phyloP scores from a whole-genome alignment of 805 yeast species.

The fission yeast (Schizosaccharomyces pombe) region DNA sequence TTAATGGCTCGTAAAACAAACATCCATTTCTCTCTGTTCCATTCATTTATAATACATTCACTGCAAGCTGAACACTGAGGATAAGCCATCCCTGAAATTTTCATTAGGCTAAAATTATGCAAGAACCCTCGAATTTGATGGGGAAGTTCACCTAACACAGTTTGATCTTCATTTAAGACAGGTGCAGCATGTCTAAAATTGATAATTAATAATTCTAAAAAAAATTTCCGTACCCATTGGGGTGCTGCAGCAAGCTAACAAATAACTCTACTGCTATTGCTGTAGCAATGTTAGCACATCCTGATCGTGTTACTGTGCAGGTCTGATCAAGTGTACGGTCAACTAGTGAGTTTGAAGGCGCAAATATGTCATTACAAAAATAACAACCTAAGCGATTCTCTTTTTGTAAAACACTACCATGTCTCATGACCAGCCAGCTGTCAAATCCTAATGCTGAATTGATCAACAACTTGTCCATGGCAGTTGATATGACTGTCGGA shows the following conservation, averaged over 20 bases:
- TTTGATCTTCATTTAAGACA: background rate
- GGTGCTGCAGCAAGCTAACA: conserved; percentile 51
- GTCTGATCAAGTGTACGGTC: conserved; percentile 86
- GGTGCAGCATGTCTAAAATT: background rate
- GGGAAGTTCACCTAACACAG: conserved; percentile 41
- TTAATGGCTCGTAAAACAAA: conserved; percentile 52
- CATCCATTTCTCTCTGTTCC: conserved; percentile 42
- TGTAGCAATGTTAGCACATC: conserved; percentile 73
- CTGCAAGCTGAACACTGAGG: conserved; percentile 77
- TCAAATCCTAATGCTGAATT: conserved; percentile 94
- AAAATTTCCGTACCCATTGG: conserved; percentile 18
- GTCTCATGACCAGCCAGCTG: conserved; percentile 80
- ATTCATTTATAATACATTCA: conserved; percentile 28
- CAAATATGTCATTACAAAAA: conserved; percentile 86
- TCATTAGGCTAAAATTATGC: conserved; percentile 36
- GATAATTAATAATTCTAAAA: background rate
- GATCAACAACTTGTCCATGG: conserved; percentile 46
- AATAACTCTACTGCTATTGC: conserved; percentile 67
- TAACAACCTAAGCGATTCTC: conserved; percentile 60
- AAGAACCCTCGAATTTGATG: conserved; percentile 85
- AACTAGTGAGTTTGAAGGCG: conserved; percentile 63
- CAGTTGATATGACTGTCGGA: conserved; percentile 66
- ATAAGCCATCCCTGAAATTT: conserved; percentile 50
- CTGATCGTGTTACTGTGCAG: conserved; percentile 97
- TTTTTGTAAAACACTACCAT: conserved; percentile 28